Percentiles rank a stretch among this genome's conserved stretches.
These are phyloP conservation scores for Metschnikowia santaceciliae DNA, from an alignment of 805 yeast species.

Conservation along the genomic window DNA sequence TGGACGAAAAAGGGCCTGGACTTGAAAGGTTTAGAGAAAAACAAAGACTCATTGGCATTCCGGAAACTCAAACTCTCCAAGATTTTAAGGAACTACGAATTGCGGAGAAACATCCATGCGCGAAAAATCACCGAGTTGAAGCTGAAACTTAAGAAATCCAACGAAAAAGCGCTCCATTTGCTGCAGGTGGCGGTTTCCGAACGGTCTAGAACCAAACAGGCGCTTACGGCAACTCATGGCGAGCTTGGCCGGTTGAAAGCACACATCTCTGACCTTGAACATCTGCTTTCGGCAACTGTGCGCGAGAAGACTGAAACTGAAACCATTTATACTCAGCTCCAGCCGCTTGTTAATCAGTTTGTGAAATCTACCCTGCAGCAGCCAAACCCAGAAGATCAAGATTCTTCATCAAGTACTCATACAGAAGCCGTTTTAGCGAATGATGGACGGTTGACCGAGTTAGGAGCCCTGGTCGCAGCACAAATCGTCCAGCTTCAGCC, in stretches of 20 bases:
- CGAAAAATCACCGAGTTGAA: slow-evolving; percentile 15
- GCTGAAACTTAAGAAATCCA: slow-evolving; percentile 8
- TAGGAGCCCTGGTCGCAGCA: slow-evolving; percentile 24
- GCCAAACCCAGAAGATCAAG: no score
- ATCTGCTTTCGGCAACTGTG: slow-evolving; percentile 17
- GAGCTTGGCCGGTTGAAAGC: slow-evolving; percentile 19
- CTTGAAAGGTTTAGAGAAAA: slow-evolving; percentile 29
- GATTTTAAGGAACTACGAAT: slow-evolving; percentile 18
- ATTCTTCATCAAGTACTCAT: no score
- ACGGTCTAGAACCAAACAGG: neutral
- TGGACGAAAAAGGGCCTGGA: slow-evolving; percentile 27
- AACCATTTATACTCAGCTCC: slow-evolving; percentile 16
- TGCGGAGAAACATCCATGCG: slow-evolving; percentile 5
- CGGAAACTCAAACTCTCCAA: slow-evolving; percentile 27
- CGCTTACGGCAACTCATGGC: slow-evolving; percentile 8
- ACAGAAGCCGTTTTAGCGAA: slow-evolving; percentile 20
- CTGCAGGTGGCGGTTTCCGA: slow-evolving; percentile 8
- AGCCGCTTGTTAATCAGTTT: slow-evolving; percentile 22
- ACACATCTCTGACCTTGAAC: slow-evolving; percentile 27
- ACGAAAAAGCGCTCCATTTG: slow-evolving; percentile 11
- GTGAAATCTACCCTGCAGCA: neutral
- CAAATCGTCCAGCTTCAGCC: slow-evolving; percentile 28
- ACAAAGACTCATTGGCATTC: slow-evolving; percentile 31
- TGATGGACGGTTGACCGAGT: slow-evolving; percentile 27
- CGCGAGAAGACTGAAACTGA: slow-evolving; percentile 24